phyloP scores from a whole-genome alignment of 108 stramenopile species.

The Cyclotella cryptica region DNA sequence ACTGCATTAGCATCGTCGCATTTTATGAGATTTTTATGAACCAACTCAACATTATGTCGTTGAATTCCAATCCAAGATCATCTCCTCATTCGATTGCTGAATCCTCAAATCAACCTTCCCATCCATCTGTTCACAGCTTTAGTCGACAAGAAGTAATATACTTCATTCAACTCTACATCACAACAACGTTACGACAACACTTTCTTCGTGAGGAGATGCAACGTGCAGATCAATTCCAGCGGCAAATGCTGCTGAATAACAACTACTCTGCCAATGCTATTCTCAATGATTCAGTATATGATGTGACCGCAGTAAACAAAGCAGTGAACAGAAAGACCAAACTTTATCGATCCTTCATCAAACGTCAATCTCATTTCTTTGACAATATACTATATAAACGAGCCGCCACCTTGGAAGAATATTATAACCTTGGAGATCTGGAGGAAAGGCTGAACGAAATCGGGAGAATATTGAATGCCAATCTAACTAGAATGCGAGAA shows the following conservation, averaged over 20 bases:
- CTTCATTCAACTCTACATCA: slow-evolving; percentile 1
- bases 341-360: slow-evolving; percentile 8
- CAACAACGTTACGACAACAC: neutral
- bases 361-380: neutral
- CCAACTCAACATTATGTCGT: too few species aligned
- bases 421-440: slow-evolving; percentile 9
- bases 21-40: too few species aligned
- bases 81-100: too few species aligned
- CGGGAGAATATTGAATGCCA: neutral
- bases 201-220: slow-evolving; percentile 8
- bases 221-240: neutral
- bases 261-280: neutral
- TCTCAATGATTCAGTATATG: neutral
- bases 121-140: neutral
- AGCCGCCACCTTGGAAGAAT: slow-evolving; percentile 2
- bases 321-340: neutral
- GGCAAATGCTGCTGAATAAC: neutral
- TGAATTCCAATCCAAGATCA: too few species aligned
- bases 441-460: slow-evolving; percentile 1
- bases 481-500: neutral
- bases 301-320: neutral
- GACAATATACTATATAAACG: slow-evolving; percentile 11
- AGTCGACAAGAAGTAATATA: neutral
- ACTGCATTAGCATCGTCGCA: too few species aligned
- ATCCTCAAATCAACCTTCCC: neutral